Conservation (phyloP, 2,329 filamentous ascomycete genomes). For the Cladorrhinum sp. region DNA sequence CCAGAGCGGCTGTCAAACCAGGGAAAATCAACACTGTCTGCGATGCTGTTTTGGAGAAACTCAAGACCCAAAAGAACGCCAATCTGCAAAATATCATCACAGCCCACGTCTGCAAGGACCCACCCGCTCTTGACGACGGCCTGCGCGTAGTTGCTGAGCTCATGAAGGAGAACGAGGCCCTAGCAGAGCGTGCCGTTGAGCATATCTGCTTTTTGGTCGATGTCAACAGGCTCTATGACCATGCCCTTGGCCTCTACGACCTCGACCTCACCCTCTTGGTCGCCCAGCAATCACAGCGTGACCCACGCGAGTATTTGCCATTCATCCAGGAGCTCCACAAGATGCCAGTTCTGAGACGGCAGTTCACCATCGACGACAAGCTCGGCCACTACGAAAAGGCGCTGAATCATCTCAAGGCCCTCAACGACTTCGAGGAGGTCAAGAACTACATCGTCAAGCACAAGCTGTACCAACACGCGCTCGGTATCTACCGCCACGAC, state of each 20-base stretch:
- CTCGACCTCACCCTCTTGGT: conserved; percentile 86
- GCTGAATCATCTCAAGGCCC: conserved; percentile 67
- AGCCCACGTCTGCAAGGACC: conserved; percentile 87
- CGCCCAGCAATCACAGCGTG: conserved; percentile 92
- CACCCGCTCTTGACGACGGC: conserved; percentile 84
- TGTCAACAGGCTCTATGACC: conserved; percentile 86
- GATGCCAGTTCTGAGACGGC: conserved; percentile 65
- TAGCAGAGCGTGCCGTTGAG: conserved; percentile 86
- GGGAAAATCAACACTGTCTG: conserved; percentile 86
- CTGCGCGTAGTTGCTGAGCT: conserved; percentile 75
- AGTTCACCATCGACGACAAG: conserved; percentile 86
- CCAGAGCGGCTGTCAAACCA: conserved; percentile 7
- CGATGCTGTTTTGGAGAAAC: conserved; percentile 70
- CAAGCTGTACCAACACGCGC: conserved; percentile 70
- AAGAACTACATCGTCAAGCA: conserved; percentile 76
- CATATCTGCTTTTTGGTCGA: conserved; percentile 98
- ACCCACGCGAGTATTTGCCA: conserved; percentile 91
- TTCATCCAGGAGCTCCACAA: conserved; percentile 86
- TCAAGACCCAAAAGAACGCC: conserved; percentile 59
- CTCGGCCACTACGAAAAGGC: conserved; percentile 75
- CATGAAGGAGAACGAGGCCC: conserved; percentile 61
- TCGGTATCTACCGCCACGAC: conserved; percentile 83
- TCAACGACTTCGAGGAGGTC: conserved; percentile 74
- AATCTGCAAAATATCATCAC: conserved; percentile 91
- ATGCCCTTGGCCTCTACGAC: conserved; percentile 86